These are phyloP conservation scores for Botrytis cinerea DNA, from an alignment of 2,329 filamentous ascomycete species.

Conservation along the genomic window DNA sequence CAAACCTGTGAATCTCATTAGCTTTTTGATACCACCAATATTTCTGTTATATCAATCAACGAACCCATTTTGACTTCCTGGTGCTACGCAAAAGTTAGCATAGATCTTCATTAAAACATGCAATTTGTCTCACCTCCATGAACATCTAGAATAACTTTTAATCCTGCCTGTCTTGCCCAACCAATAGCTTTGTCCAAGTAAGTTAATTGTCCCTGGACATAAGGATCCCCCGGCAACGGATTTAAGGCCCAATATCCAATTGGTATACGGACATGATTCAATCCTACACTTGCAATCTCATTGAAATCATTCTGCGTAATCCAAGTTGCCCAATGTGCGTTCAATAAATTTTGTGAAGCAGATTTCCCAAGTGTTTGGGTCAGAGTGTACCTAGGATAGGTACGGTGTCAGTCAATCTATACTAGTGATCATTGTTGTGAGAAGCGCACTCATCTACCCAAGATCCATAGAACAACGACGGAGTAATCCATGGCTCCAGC, in stretches of 20 bases:
- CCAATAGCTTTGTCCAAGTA: slow-evolving; percentile 57
- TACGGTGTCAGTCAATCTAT: background rate
- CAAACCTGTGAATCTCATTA: slow-evolving; percentile 47
- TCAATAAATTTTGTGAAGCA: slow-evolving; percentile 49
- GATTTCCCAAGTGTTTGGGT: slow-evolving; percentile 50
- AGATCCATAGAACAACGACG: slow-evolving; percentile 51
- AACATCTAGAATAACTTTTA: slow-evolving; percentile 68
- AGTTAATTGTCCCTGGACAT: slow-evolving; percentile 61
- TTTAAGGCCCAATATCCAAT: slow-evolving; percentile 66
- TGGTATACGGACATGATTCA: slow-evolving; percentile 66
- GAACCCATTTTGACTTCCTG: slow-evolving; percentile 61
- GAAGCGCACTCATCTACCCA: slow-evolving; percentile 40
- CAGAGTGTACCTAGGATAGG: slow-evolving; percentile 37
- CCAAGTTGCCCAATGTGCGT: slow-evolving; percentile 60
- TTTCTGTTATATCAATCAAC: background rate
- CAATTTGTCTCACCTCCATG: slow-evolving; percentile 56
- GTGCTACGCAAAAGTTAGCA: slow-evolving; percentile 45
- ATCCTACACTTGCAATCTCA: slow-evolving; percentile 48
- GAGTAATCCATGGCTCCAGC: slow-evolving; percentile 54
- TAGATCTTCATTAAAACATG: background rate
- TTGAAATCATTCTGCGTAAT: slow-evolving; percentile 47
- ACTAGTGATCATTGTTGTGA: slow-evolving; percentile 24
- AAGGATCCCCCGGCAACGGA: slow-evolving; percentile 56
- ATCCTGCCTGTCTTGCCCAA: slow-evolving; percentile 58
- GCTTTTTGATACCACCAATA: background rate